A percentile compares a stretch with the other conserved stretches of the same genome.
phyloP scores from a whole-genome alignment of 257 asterid genomes.

The Solanum corneliomulleri region DNA sequence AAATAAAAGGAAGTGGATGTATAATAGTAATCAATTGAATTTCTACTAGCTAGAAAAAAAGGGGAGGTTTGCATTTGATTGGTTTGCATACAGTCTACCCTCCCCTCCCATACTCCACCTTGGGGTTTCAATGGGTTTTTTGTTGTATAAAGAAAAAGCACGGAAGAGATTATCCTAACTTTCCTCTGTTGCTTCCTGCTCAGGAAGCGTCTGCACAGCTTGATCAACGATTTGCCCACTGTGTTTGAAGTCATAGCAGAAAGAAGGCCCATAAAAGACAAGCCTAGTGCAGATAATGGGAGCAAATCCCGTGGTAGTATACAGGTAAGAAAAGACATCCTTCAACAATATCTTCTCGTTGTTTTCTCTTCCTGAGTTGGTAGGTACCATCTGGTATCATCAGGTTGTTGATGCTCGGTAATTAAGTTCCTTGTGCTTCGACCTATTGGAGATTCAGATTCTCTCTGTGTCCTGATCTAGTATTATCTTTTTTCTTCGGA shows the following conservation, averaged over 20 bases:
- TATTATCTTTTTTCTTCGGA: not conserved
- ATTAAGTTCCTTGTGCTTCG: not conserved
- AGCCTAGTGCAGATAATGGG: slow-evolving; percentile 72
- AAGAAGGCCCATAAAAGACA: slow-evolving; percentile 66
- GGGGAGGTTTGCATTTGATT: not conserved
- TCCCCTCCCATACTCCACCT: not conserved
- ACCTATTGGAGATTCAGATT: not conserved
- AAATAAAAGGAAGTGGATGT: not conserved
- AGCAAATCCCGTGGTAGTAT: slow-evolving; percentile 76
- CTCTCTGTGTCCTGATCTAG: not conserved
- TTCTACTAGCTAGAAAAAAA: not conserved
- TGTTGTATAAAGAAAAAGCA: not conserved
- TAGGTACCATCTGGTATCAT: not conserved
- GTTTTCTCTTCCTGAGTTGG: not conserved
- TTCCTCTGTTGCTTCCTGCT: not conserved
- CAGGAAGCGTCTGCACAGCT: slow-evolving; percentile 81
- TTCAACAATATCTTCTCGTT: not conserved
- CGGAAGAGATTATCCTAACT: not conserved
- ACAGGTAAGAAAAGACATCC: slow-evolving; percentile 31
- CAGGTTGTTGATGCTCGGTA: not conserved
- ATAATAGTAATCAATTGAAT: not conserved
- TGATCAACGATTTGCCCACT: slow-evolving; percentile 76
- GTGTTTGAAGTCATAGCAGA: slow-evolving; percentile 76
- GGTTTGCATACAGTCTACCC: not conserved
- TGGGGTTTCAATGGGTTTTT: not conserved